A percentile compares a stretch with the other conserved stretches of the same genome.
Evolutionary conservation across 495 filamentous ascomycete genomes (phyloP).

Genomic region (Neurospora cerealis): DNA sequence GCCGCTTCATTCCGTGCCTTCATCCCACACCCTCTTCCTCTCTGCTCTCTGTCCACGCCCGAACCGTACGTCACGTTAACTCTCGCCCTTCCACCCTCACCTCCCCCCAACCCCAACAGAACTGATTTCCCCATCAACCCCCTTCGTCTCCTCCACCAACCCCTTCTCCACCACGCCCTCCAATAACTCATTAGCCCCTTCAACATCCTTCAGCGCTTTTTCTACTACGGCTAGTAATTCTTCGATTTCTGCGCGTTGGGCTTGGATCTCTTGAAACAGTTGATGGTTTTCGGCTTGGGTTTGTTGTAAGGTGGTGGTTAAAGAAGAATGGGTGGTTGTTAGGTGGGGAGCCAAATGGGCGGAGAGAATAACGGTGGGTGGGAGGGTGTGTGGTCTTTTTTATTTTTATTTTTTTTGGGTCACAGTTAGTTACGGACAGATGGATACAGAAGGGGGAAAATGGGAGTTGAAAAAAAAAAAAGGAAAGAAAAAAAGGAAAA

Average conservation of each 20-base stretch:
- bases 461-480: not conserved
- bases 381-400: conserved; percentile 56
- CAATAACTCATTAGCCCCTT: conserved; percentile 46
- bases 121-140: conserved; percentile 35
- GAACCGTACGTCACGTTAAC: not conserved
- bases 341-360: conserved; percentile 67
- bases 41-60: not conserved
- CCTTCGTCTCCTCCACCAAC: conserved; percentile 36
- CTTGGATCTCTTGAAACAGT: conserved; percentile 50
- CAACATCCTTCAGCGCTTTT: conserved; percentile 57
- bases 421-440: no score
- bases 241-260: conserved; percentile 67
- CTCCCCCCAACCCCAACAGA: conserved; percentile 7
- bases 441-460: not conserved
- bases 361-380: conserved; percentile 51
- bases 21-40: not conserved
- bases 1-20: not conserved
- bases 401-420: no score
- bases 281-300: conserved; percentile 54
- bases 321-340: conserved; percentile 44
- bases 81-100: not conserved
- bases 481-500: conserved; percentile 1
- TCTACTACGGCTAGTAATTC: conserved; percentile 54
- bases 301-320: conserved; percentile 51
- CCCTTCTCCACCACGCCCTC: conserved; percentile 32